Percentiles rank a stretch among this genome's conserved stretches.
phyloP scores from a whole-genome alignment of 2,329 filamentous ascomycete genomes.

The Anthostomella pinea region DNA sequence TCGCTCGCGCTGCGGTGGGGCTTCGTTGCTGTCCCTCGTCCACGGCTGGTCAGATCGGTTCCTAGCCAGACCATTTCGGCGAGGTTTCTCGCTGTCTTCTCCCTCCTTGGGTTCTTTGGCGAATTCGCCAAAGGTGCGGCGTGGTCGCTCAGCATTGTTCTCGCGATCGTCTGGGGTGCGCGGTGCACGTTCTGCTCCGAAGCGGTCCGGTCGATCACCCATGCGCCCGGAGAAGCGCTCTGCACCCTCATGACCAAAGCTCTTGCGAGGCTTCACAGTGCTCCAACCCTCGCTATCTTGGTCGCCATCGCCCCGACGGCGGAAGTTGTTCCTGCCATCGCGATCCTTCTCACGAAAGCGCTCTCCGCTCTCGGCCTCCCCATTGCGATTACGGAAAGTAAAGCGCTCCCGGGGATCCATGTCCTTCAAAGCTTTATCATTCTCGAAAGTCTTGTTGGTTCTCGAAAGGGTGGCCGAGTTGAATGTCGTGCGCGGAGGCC shows the following conservation, averaged over 20 bases:
- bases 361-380: constrained; percentile 44
- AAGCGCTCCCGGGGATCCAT: constrained; percentile 56
- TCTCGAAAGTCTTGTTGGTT: constrained; percentile 45
- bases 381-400: constrained; percentile 52
- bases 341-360: constrained; percentile 37
- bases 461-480: constrained; percentile 66
- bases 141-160: constrained; percentile 48
- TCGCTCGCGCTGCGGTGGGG: constrained; percentile 44
- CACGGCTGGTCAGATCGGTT: constrained; percentile 70
- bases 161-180: constrained; percentile 48
- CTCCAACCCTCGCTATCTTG: constrained; percentile 72
- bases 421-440: constrained; percentile 53
- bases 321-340: constrained; percentile 46
- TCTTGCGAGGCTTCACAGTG: constrained; percentile 70
- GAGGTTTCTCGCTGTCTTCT: constrained; percentile 52
- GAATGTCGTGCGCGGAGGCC: constrained; percentile 79
- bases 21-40: constrained; percentile 60
- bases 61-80: constrained; percentile 63
- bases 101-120: constrained; percentile 43
- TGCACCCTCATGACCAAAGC: constrained; percentile 68
- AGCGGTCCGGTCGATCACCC: constrained; percentile 48
- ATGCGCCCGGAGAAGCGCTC: constrained; percentile 68
- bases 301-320: constrained; percentile 54
- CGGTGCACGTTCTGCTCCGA: constrained; percentile 38
- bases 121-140: constrained; percentile 50